Evolutionary conservation across 164 flowering plant genomes (phyloP).

Genomic region (Liquidambar formosana): DNA sequence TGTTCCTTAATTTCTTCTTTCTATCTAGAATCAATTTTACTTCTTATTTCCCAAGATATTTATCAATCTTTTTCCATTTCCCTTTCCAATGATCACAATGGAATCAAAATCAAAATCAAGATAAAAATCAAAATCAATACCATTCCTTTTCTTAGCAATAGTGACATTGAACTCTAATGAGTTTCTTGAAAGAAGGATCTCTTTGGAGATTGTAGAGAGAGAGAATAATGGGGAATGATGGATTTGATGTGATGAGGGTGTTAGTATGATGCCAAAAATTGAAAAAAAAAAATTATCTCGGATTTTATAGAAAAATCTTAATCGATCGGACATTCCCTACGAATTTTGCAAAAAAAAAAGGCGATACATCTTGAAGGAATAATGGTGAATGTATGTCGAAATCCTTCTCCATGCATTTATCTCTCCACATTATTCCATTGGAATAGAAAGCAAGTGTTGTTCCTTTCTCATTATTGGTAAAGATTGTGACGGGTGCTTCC

Average conservation of each 20-base stretch:
- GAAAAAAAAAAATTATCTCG: neutral
- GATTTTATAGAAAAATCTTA: neutral
- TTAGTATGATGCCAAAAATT: neutral
- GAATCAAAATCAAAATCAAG: neutral
- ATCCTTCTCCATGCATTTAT: slow-evolving; percentile 1
- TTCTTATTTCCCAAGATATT: neutral
- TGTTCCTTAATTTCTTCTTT: too few species aligned
- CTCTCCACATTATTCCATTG: slow-evolving; percentile 8
- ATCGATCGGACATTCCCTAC: too few species aligned
- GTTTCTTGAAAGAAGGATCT: neutral
- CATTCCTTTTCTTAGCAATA: neutral
- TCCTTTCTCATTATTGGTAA: slow-evolving; percentile 17
- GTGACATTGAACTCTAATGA: neutral
- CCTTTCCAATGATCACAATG: neutral
- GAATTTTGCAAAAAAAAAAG: too few species aligned
- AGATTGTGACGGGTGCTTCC: slow-evolving; percentile 10
- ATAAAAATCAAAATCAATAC: neutral
- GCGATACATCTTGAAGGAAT: neutral
- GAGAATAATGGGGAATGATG: neutral
- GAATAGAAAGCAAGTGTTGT: slow-evolving; percentile 5
- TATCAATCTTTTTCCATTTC: neutral
- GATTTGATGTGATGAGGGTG: neutral
- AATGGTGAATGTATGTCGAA: neutral
- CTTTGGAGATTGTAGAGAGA: neutral
- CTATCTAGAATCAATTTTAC: too few species aligned